These are phyloP conservation scores for Insectozyma bohioensis DNA, from an alignment of 1,139 yeast species.

Conservation along the genomic window DNA sequence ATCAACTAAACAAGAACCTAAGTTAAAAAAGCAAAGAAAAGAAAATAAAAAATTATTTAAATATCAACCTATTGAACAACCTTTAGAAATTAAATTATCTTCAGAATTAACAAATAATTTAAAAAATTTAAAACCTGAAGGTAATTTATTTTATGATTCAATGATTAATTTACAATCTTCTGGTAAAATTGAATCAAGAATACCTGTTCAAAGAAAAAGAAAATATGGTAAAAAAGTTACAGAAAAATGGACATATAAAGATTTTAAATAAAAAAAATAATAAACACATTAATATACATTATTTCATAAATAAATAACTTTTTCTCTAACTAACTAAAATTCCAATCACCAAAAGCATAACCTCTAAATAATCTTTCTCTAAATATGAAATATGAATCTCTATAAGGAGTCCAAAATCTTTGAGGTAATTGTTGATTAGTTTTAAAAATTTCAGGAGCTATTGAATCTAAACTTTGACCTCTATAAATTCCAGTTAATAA, in stretches of 20 bases:
- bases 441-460: conserved; percentile 70
- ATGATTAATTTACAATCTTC: conserved; percentile 78
- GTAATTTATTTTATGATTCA: conserved; percentile 79
- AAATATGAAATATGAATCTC: conserved; percentile 48
- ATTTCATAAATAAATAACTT: neutral
- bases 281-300: neutral
- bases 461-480: conserved; percentile 65
- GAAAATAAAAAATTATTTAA: conserved; percentile 43
- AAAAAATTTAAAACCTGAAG: conserved; percentile 86
- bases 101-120: conserved; percentile 87
- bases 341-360: conserved; percentile 50
- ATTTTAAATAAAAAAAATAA: conserved; percentile 56
- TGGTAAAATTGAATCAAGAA: conserved; percentile 85
- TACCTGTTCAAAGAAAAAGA: conserved; percentile 66
- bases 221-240: conserved; percentile 71
- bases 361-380: conserved; percentile 54
- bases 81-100: conserved; percentile 82
- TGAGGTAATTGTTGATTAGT: conserved; percentile 36
- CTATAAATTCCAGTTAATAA: conserved; percentile 72
- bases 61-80: conserved; percentile 58
- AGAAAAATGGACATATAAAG: conserved; percentile 92
- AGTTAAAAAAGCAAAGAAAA: conserved; percentile 20
- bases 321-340: conserved; percentile 20
- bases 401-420: conserved; percentile 50
- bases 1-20: conserved; percentile 11